A percentile compares a stretch with the other conserved stretches of the same genome.
Evolutionary conservation across 768 basidiomycete species (phyloP).

Genomic region (Mycena rebaudengoi): DNA sequence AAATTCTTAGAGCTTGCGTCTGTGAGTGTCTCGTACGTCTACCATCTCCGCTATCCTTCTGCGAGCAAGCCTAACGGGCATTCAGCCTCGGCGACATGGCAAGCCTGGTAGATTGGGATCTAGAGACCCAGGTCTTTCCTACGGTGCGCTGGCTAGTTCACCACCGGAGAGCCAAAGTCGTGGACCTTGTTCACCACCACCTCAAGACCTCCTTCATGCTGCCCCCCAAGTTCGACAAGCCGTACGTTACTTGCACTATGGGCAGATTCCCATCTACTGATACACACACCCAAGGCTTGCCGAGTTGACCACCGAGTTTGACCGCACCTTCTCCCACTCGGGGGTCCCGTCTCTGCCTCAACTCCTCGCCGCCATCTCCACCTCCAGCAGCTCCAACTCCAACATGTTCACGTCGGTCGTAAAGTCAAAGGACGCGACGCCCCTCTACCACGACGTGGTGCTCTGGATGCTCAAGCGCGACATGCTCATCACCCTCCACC

Average conservation of each 20-base stretch:
- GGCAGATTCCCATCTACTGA: constrained; percentile 5
- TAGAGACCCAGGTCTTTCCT: constrained; percentile 85
- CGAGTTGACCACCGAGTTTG: constrained; percentile 66
- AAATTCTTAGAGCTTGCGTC: constrained; percentile 79
- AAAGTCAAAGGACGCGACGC: constrained; percentile 68
- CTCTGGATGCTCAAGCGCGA: constrained; percentile 92
- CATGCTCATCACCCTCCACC: constrained; percentile 84
- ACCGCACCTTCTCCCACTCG: constrained; percentile 62
- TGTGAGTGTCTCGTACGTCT: constrained; percentile 78
- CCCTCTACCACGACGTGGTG: constrained; percentile 82
- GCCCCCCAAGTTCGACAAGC: constrained; percentile 65
- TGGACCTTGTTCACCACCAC: constrained; percentile 82
- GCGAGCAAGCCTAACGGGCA: no score
- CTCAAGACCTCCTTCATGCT: constrained; percentile 86
- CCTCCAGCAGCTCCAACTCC: constrained; percentile 69
- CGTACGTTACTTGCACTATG: constrained; percentile 54
- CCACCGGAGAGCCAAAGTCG: constrained; percentile 88
- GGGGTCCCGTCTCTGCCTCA: constrained; percentile 75
- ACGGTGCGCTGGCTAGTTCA: constrained; percentile 94
- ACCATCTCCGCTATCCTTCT: background rate
- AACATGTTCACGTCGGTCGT: constrained; percentile 88
- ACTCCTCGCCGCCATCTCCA: constrained; percentile 80
- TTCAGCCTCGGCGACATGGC: constrained; percentile 81
- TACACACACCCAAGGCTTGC: constrained; percentile 52
- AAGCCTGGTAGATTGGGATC: constrained; percentile 81